These are phyloP conservation scores for Phoenix roebelenii DNA, from an alignment of 176 grass and related monocot genomes.

Conservation along the genomic window DNA sequence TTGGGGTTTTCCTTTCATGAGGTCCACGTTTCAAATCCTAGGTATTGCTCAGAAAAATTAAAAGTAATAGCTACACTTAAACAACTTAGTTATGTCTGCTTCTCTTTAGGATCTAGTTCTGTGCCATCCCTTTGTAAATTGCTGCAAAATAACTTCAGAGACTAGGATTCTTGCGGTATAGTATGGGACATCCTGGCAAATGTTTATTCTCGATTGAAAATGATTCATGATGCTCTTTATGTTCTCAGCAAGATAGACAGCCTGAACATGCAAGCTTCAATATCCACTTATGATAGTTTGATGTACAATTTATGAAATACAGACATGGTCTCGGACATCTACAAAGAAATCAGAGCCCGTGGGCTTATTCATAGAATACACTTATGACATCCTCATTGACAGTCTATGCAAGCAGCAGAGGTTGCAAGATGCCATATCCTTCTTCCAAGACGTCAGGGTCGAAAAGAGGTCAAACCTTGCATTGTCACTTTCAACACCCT, in stretches of 20 bases:
- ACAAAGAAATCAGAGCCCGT: slow-evolving; percentile 54
- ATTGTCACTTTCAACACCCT: slow-evolving; percentile 64
- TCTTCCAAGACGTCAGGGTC: slow-evolving; percentile 55
- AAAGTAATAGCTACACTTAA: too few species aligned
- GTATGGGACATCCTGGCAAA: slow-evolving; percentile 79
- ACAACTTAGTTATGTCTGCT: too few species aligned
- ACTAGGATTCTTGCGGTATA: background rate
- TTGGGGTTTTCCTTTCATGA: background rate
- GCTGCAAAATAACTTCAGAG: too few species aligned
- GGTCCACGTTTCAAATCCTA: background rate
- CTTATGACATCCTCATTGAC: slow-evolving; percentile 52
- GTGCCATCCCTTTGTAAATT: too few species aligned
- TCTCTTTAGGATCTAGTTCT: too few species aligned
- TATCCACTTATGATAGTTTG: slow-evolving; percentile 63
- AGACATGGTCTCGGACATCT: slow-evolving; percentile 40
- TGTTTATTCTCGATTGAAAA: slow-evolving; percentile 51
- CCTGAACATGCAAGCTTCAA: slow-evolving; percentile 52
- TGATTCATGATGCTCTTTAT: slow-evolving; percentile 64
- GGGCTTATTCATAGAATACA: slow-evolving; percentile 50
- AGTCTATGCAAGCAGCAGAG: slow-evolving; percentile 78
- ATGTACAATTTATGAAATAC: slow-evolving; percentile 42
- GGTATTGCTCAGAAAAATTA: too few species aligned
- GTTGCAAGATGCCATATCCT: slow-evolving; percentile 55
- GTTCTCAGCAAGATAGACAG: slow-evolving; percentile 73
- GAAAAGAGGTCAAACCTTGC: slow-evolving; percentile 41